These are phyloP conservation scores for Danielia oregonensis DNA, from an alignment of 805 yeast species.

Conservation along the genomic window DNA sequence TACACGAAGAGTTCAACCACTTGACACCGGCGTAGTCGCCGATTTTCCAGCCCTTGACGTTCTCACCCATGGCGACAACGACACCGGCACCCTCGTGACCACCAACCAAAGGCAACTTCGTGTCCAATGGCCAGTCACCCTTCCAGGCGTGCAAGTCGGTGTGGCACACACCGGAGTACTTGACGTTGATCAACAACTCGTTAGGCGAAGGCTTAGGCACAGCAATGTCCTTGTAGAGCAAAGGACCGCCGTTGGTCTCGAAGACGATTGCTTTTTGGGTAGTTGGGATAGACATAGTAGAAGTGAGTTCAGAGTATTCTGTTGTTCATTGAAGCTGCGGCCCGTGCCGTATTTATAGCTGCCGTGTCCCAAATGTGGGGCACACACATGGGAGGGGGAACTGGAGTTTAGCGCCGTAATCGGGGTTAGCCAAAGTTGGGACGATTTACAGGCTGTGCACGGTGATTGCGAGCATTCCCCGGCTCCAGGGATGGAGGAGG, in stretches of 20 bases:
- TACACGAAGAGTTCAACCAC: conserved; percentile 79
- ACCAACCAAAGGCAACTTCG: conserved; percentile 75
- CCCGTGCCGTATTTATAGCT: conserved; percentile 3
- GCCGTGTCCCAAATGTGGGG: conserved; percentile 4
- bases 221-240: conserved; percentile 64
- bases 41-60: conserved; percentile 65
- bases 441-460: too few species aligned
- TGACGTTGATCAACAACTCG: conserved; percentile 76
- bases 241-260: conserved; percentile 61
- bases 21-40: conserved; percentile 84
- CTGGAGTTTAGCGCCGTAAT: conserved; percentile 7
- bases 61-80: conserved; percentile 71
- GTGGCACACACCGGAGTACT: conserved; percentile 91
- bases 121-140: conserved; percentile 86
- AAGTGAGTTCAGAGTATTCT: conserved; percentile 1
- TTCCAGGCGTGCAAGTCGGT: conserved; percentile 93
- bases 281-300: conserved; percentile 42
- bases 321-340: background rate
- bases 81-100: conserved; percentile 91
- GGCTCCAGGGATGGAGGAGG: too few species aligned
- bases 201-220: conserved; percentile 77
- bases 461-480: too few species aligned
- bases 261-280: conserved; percentile 72
- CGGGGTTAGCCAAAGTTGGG: too few species aligned
- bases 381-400: too few species aligned